Percentiles rank a stretch among this genome's conserved stretches.
Evolutionary conservation across 768 basidiomycete species (phyloP).

Genomic region (Suillus cothurnatus): DNA sequence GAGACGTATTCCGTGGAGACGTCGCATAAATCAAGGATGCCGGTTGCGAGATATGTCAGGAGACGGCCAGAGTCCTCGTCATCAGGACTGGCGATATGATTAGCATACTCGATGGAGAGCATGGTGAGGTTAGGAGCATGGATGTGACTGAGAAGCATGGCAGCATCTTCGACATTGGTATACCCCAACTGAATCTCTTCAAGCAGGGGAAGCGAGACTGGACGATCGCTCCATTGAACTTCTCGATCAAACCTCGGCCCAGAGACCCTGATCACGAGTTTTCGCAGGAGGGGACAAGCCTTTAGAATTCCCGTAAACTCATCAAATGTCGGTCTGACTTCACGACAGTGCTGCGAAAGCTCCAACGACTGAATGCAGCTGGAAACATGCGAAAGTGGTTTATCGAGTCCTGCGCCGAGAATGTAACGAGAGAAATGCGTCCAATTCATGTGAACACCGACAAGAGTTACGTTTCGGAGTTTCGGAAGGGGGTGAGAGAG

Average conservation of each 20-base stretch:
- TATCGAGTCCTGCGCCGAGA: not conserved
- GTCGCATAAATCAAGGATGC: slow-evolving; percentile 16
- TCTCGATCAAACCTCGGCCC: slow-evolving; percentile 36
- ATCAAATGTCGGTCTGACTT: slow-evolving; percentile 52
- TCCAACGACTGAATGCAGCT: slow-evolving; percentile 40
- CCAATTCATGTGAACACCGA: slow-evolving; percentile 64
- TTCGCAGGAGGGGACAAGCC: slow-evolving; percentile 42
- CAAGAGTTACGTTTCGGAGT: slow-evolving; percentile 50
- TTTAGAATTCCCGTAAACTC: slow-evolving; percentile 48
- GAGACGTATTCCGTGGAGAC: not conserved
- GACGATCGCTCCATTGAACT: slow-evolving; percentile 20
- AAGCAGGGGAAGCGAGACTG: slow-evolving; percentile 42
- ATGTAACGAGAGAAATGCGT: slow-evolving; percentile 37
- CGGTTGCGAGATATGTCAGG: slow-evolving; percentile 30
- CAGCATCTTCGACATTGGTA: slow-evolving; percentile 40
- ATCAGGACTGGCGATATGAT: slow-evolving; percentile 42
- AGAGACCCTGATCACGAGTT: slow-evolving; percentile 50
- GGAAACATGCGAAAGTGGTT: slow-evolving; percentile 13
- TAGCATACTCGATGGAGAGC: slow-evolving; percentile 49
- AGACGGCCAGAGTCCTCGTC: slow-evolving; percentile 44
- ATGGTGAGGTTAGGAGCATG: slow-evolving; percentile 40
- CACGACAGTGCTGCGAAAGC: slow-evolving; percentile 52
- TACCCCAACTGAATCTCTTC: slow-evolving; percentile 47
- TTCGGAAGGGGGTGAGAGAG: slow-evolving; percentile 36
- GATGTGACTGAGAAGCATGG: slow-evolving; percentile 41